phyloP scores from a whole-genome alignment of 805 yeast species.

The Yarrowia yakushimensis region DNA sequence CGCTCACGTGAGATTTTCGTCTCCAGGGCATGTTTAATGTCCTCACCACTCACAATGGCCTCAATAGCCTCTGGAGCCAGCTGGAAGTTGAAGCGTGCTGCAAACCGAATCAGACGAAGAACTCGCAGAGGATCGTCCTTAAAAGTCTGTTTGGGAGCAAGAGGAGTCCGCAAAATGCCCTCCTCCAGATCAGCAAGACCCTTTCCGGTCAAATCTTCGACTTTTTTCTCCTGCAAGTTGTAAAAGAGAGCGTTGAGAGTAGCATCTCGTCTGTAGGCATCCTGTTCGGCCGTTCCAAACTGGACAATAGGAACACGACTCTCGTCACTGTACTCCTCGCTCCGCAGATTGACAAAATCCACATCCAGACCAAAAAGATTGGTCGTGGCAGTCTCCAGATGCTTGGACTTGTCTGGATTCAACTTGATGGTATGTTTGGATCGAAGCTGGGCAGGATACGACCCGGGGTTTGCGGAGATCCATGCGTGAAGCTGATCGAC shows the following conservation, averaged over 20 bases:
- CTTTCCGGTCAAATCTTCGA: conserved; percentile 79
- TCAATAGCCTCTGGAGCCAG: conserved; percentile 54
- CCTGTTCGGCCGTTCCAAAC: conserved; percentile 88
- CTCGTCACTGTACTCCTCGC: conserved; percentile 77
- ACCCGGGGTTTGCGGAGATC: conserved; percentile 37
- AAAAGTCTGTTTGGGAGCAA: conserved; percentile 80
- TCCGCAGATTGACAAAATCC: conserved; percentile 88
- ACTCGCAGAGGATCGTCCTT: conserved; percentile 92
- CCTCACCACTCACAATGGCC: conserved; percentile 58
- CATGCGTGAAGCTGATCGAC: conserved; percentile 61
- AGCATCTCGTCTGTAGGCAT: conserved; percentile 91
- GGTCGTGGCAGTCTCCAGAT: conserved; percentile 94
- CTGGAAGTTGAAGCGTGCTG: conserved; percentile 66
- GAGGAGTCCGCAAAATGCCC: conserved; percentile 82
- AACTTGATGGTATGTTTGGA: conserved; percentile 75
- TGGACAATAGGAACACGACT: conserved; percentile 81
- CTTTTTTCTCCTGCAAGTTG: conserved; percentile 60
- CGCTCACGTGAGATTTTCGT: conserved; percentile 86
- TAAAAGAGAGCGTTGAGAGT: conserved; percentile 90
- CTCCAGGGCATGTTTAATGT: conserved; percentile 55
- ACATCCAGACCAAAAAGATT: conserved; percentile 77
- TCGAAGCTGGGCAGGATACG: conserved; percentile 32
- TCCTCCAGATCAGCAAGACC: conserved; percentile 69
- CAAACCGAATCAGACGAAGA: conserved; percentile 79
- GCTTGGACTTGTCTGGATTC: conserved; percentile 95